A percentile compares a stretch with the other conserved stretches of the same genome.
These are phyloP conservation scores for Ganoderma leucocontextum DNA, from an alignment of 1,284 basidiomycete species.

Conservation along the genomic window DNA sequence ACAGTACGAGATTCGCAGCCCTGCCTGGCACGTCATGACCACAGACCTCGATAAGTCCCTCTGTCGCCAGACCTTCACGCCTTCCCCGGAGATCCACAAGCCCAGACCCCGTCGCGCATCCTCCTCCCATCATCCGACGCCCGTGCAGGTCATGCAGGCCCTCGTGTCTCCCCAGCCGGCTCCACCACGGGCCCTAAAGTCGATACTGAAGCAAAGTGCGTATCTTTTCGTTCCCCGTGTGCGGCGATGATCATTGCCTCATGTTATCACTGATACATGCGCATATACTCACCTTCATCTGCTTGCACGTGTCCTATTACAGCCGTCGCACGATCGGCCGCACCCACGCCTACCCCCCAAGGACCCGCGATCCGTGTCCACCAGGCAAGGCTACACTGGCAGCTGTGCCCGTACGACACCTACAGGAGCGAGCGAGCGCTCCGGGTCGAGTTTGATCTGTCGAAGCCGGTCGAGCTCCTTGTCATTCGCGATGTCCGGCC, in stretches of 20 bases:
- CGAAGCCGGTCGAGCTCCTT: slow-evolving; percentile 36
- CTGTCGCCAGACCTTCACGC: slow-evolving; percentile 22
- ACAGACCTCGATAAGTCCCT: slow-evolving; percentile 23
- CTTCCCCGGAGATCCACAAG: slow-evolving; percentile 26
- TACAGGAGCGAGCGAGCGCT: slow-evolving; percentile 34
- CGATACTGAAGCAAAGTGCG: slow-evolving; percentile 38
- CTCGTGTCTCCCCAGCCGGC: slow-evolving; percentile 23
- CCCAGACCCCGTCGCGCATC: slow-evolving; percentile 24
- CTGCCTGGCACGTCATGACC: slow-evolving; percentile 18
- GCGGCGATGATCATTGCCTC: slow-evolving; percentile 9
- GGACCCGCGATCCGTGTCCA: neutral
- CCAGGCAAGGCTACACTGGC: slow-evolving; percentile 47
- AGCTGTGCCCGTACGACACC: slow-evolving; percentile 46
- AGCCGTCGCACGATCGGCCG: slow-evolving; percentile 12
- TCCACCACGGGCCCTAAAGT: slow-evolving; percentile 31
- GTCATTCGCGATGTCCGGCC: slow-evolving; percentile 34
- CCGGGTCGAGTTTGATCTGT: slow-evolving; percentile 38
- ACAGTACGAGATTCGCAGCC: slow-evolving; percentile 17
- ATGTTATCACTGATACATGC: slow-evolving; percentile 10
- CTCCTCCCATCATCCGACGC: slow-evolving; percentile 20
- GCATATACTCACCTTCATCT: slow-evolving; percentile 14
- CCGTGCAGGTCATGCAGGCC: slow-evolving; percentile 26
- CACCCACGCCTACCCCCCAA: slow-evolving; percentile 33
- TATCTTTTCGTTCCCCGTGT: slow-evolving; percentile 10
- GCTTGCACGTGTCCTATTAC: slow-evolving; percentile 36